Evolutionary conservation across 257 asterid genomes (phyloP).

Genomic region (Solanum tacnaense): DNA sequence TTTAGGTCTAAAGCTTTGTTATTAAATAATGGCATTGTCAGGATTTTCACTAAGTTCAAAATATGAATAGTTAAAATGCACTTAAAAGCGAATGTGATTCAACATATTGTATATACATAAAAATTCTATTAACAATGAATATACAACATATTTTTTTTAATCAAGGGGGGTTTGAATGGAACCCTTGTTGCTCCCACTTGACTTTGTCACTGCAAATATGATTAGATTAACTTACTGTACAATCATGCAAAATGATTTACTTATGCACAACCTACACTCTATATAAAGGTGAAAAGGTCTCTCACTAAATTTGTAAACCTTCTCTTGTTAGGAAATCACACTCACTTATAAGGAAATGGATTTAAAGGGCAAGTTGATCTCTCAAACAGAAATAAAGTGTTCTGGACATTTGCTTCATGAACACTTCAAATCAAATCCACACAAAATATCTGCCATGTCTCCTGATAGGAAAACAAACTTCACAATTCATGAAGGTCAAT

Average conservation of each 20-base stretch:
- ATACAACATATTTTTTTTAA: too few species aligned
- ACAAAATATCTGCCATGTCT: not conserved
- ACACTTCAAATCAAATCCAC: not conserved
- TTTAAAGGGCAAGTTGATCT: not conserved
- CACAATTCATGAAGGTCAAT: not conserved
- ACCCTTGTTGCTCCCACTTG: too few species aligned
- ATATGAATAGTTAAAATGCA: too few species aligned
- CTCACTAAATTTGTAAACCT: not conserved
- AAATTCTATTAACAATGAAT: too few species aligned
- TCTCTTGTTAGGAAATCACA: not conserved
- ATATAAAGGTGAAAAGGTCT: not conserved
- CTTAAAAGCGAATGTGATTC: too few species aligned
- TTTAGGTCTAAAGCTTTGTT: too few species aligned
- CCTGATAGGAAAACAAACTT: not conserved
- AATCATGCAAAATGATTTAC: too few species aligned
- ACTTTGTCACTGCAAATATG: too few species aligned
- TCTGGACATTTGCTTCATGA: not conserved
- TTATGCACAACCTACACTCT: not conserved
- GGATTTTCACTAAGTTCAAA: too few species aligned
- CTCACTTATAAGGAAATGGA: not conserved
- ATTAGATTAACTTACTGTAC: not conserved
- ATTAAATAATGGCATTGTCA: too few species aligned
- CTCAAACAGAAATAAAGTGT: not conserved
- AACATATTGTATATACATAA: too few species aligned
- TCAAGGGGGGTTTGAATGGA: too few species aligned